phyloP scores from a whole-genome alignment of 2,329 filamentous ascomycete genomes.

The Ceratocystis destructans region DNA sequence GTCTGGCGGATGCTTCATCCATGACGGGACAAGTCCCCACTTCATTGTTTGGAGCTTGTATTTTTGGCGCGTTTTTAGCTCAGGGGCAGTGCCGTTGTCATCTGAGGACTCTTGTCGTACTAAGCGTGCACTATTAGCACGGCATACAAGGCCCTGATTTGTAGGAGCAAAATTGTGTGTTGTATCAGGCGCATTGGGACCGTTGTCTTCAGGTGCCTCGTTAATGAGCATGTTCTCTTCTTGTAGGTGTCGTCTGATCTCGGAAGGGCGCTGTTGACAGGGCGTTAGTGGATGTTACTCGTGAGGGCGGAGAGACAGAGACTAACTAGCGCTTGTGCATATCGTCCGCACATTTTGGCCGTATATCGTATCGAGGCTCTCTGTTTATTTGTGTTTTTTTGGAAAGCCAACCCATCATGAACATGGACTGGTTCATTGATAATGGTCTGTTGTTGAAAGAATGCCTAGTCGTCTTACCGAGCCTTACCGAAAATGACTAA shows the following conservation, averaged over 20 bases:
- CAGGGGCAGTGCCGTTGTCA: background rate
- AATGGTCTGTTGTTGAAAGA: background rate
- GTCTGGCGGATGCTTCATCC: conserved; percentile 74
- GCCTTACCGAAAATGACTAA: conserved; percentile 9
- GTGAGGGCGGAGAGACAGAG: background rate
- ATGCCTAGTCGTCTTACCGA: background rate
- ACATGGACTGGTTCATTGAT: background rate
- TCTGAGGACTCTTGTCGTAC: conserved; percentile 38
- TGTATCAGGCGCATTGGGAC: conserved; percentile 46
- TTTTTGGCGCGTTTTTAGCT: conserved; percentile 27
- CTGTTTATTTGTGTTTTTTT: too few species aligned
- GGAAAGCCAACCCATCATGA: background rate
- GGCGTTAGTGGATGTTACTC: conserved; percentile 24
- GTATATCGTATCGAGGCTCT: too few species aligned
- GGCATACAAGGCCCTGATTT: conserved; percentile 72
- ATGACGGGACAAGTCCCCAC: conserved; percentile 90
- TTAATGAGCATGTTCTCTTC: conserved; percentile 60
- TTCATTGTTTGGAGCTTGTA: conserved; percentile 89
- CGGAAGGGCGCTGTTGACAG: conserved; percentile 51
- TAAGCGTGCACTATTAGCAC: conserved; percentile 35
- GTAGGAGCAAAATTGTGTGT: conserved; percentile 91
- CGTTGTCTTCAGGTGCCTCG: conserved; percentile 58
- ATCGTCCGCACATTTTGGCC: conserved; percentile 28
- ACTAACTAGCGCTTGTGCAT: conserved; percentile 27
- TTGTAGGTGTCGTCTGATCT: conserved; percentile 59